phyloP scores from a whole-genome alignment of 306 rosid genomes.

The Abrus precatorius region DNA sequence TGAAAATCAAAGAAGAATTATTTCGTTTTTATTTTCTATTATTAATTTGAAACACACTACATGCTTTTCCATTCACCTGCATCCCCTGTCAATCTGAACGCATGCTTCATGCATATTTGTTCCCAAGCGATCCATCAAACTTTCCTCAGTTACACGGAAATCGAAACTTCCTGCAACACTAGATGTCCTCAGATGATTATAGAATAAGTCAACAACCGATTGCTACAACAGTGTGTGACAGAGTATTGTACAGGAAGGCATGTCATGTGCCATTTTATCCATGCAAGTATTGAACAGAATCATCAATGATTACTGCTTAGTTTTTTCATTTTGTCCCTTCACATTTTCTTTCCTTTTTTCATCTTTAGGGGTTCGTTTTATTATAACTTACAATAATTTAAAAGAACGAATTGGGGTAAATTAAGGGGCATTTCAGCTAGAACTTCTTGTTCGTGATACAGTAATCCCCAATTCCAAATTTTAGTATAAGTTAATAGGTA shows the following conservation, averaged over 20 bases:
- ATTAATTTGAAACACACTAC: constrained; percentile 8
- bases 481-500: background rate
- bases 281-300: background rate
- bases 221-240: background rate
- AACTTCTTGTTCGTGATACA: constrained; percentile 26
- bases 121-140: constrained; percentile 70
- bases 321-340: background rate
- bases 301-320: background rate
- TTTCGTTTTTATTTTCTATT: background rate
- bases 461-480: background rate
- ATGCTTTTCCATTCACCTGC: constrained; percentile 60
- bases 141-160: constrained; percentile 67
- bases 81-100: constrained; percentile 72
- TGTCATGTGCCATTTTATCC: constrained; percentile 10
- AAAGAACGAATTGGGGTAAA: background rate
- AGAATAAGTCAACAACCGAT: background rate
- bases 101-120: constrained; percentile 76
- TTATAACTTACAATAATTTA: constrained; percentile 8
- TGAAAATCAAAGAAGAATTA: background rate
- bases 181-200: constrained; percentile 6
- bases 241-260: background rate
- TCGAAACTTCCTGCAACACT: constrained; percentile 51
- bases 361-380: background rate
- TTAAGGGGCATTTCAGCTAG: constrained; percentile 13
- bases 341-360: background rate